Evolutionary conservation across 371 early-diverging fungal genomes (phyloP).

Genomic region (Nosema granulosis): DNA sequence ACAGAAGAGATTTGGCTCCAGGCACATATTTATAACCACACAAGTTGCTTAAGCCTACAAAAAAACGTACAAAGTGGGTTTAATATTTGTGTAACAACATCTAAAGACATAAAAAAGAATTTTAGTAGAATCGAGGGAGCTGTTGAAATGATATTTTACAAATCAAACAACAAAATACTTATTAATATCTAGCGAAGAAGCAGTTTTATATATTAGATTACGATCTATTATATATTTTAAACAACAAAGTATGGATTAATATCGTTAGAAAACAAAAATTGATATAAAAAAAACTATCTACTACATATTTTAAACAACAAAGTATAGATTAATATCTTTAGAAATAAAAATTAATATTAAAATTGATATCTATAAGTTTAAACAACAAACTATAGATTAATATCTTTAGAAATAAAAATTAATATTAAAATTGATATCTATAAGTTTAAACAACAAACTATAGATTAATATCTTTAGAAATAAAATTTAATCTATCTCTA

Average conservation of each 20-base stretch:
- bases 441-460: not conserved
- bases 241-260: too few species aligned
- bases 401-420: not conserved
- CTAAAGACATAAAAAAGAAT: not conserved
- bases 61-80: not conserved
- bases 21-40: conserved; percentile 2
- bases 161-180: too few species aligned
- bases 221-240: too few species aligned
- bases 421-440: not conserved
- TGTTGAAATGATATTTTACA: too few species aligned
- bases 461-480: not conserved
- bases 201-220: too few species aligned
- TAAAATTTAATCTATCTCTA: not conserved
- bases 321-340: too few species aligned
- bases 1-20: not conserved
- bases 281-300: too few species aligned
- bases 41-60: not conserved
- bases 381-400: too few species aligned
- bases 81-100: conserved; percentile 4
- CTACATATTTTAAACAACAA: too few species aligned
- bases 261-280: too few species aligned
- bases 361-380: not conserved
- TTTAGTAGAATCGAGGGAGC: too few species aligned
- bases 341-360: not conserved
- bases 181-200: too few species aligned